Base-by-base conservation (phyloP, 306 rosid genomes). In the Prosopis cineraria region DNA sequence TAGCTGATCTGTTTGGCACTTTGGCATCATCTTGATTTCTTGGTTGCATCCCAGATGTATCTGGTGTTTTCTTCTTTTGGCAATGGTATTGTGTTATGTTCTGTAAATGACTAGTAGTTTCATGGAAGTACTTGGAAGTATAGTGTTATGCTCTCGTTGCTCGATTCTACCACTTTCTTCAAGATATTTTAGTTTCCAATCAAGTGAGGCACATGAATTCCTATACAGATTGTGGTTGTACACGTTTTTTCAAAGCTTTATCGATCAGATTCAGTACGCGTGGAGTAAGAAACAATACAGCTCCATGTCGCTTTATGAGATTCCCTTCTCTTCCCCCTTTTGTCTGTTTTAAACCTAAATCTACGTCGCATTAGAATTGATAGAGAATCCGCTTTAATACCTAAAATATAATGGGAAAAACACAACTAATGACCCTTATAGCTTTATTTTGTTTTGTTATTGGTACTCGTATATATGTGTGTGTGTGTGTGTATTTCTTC, bases 21-120 rank as follows among this genome's bases (percentile, higher is more conserved):
- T 68, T 84, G 13, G 80, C 78, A 41, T 84, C 40, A 67, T 84
- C 80, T 77, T 77, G 65, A 63, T 72, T 80, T 48, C 78, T 47
- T 77, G 74, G 68, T 68, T 27, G 47, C 75, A 68, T 70, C 62
- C 58, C 29, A n/a, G 29, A 53, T 53, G 20, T 19, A 12, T 17
- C 63, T 33, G 2, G 7, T 31, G 34, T 45, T 4, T 64, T 50
- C 53, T 55, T 3, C n/a, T n/a, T n/a, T n/a, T n/a, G n/a, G n/a
- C n/a, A n/a, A n/a, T n/a, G n/a, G 59, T 48, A 6, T 52, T 6
- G 59, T 24, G 27, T 25, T 25, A 27, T 58, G 34, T 58, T 58
- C 25, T 58, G 64, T 58, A 58, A 17, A 58, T 58, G 64, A 25
- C 17, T 25, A 58, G 36, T 58, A 19, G 10, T 55, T 16, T 55